These are phyloP conservation scores for Talaromyces trachyspermus DNA, from an alignment of 495 filamentous ascomycete species.

Conservation along the genomic window DNA sequence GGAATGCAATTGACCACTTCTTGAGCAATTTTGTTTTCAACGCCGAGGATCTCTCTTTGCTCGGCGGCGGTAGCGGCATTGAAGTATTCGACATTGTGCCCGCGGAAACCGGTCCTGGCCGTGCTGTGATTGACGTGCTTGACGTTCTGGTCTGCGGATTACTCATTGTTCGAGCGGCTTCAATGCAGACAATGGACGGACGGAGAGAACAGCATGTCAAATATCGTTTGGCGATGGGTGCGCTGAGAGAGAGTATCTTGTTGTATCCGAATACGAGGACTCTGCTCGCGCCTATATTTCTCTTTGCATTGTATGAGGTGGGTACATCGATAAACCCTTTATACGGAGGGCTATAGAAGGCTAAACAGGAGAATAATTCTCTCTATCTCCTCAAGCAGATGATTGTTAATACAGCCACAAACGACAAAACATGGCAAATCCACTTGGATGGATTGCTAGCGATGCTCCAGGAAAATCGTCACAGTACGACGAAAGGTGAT, in stretches of 20 bases:
- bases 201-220: neutral
- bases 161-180: neutral
- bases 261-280: neutral
- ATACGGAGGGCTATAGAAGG: too few relatives aligned
- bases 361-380: too few relatives aligned
- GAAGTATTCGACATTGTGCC: neutral
- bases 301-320: conserved; percentile 1
- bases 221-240: neutral
- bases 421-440: neutral
- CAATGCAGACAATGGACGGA: neutral
- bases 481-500: neutral
- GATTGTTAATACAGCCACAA: neutral
- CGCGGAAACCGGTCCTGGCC: neutral
- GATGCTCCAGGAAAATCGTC: neutral
- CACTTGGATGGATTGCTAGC: neutral
- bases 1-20: neutral
- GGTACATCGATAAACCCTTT: neutral
- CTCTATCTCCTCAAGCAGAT: neutral
- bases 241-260: neutral
- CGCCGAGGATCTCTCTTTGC: neutral
- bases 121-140: neutral
- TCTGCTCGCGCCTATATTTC: neutral
- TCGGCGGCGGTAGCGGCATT: neutral
- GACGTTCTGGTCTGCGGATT: neutral
- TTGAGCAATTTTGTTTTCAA: neutral